Evolutionary conservation across 78 protist genomes (phyloP).

Genomic region (Chrysochromulina parva): DNA sequence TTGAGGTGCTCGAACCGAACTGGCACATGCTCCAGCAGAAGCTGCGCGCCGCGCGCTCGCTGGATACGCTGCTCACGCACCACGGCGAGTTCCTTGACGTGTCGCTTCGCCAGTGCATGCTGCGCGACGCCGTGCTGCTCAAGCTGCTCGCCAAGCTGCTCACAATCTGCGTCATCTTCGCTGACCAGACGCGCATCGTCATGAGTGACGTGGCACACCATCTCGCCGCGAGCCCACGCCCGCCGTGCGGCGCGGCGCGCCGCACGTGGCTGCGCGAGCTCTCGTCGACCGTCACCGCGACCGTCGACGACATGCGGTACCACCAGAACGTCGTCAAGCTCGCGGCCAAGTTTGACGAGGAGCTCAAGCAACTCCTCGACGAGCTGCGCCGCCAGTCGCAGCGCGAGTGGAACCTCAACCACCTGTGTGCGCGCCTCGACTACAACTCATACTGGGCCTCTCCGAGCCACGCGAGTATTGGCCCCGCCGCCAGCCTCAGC

Average conservation of each 20-base stretch:
- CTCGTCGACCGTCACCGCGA: not conserved
- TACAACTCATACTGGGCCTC: not conserved
- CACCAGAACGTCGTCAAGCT: not conserved
- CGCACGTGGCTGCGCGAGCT: not conserved
- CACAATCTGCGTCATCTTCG: constrained; percentile 34
- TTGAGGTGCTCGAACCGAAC: constrained; percentile 82
- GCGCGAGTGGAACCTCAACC: not conserved
- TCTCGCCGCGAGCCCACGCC: not conserved
- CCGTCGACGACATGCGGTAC: not conserved
- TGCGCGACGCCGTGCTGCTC: constrained; percentile 56
- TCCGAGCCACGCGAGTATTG: no score
- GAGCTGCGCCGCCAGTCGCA: constrained; percentile 14
- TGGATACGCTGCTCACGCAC: constrained; percentile 67
- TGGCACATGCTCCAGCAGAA: constrained; percentile 46
- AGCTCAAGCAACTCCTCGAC: not conserved
- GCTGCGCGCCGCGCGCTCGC: constrained; percentile 35
- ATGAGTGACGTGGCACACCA: not conserved
- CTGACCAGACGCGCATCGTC: not conserved
- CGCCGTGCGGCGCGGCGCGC: not conserved
- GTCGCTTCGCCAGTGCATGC: constrained; percentile 69
- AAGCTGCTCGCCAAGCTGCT: constrained; percentile 11
- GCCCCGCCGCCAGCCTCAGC: no score
- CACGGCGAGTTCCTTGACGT: constrained; percentile 73
- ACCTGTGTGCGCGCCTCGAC: constrained; percentile 8
- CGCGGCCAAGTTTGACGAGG: not conserved